Conservation (phyloP, 352 stramenopile genomes). For the Phytophthora lateralis region DNA sequence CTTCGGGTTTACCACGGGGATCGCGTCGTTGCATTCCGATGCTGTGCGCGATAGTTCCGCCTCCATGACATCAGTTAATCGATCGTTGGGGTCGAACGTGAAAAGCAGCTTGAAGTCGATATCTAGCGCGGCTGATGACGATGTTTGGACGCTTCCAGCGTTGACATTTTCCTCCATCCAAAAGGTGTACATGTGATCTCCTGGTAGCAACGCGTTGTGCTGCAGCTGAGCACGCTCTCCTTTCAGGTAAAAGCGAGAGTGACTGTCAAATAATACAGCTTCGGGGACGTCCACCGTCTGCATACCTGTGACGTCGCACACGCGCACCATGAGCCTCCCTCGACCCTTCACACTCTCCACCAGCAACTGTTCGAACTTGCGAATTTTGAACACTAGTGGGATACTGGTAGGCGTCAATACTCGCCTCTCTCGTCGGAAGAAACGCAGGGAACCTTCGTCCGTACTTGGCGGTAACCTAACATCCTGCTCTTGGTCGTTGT, state of each 20-base stretch:
- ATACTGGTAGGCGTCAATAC: slow-evolving; percentile 26
- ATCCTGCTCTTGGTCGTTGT: slow-evolving; percentile 14
- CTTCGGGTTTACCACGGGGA: slow-evolving; percentile 14
- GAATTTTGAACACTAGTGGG: slow-evolving; percentile 53
- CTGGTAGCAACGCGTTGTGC: slow-evolving; percentile 48
- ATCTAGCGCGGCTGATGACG: slow-evolving; percentile 28
- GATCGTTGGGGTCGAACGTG: slow-evolving; percentile 37
- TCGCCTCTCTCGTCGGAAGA: slow-evolving; percentile 44
- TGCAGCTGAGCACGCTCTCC: slow-evolving; percentile 47
- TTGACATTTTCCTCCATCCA: slow-evolving; percentile 52
- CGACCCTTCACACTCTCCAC: slow-evolving; percentile 56
- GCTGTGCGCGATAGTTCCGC: slow-evolving; percentile 11
- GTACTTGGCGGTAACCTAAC: slow-evolving; percentile 10
- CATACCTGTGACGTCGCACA: slow-evolving; percentile 61
- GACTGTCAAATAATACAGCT: slow-evolving; percentile 73
- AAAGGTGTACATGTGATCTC: slow-evolving; percentile 72
- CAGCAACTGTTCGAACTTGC: slow-evolving; percentile 57
- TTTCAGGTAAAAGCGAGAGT: slow-evolving; percentile 66
- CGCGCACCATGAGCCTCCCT: slow-evolving; percentile 66
- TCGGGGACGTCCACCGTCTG: slow-evolving; percentile 50
- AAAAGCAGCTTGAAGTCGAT: slow-evolving; percentile 54
- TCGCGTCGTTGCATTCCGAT: slow-evolving; percentile 15
- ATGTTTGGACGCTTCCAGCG: slow-evolving; percentile 10
- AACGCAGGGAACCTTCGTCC: slow-evolving; percentile 35
- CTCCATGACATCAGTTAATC: slow-evolving; percentile 25